Conservation (phyloP, 116 monocot species). For the Papilionanthe hybrid region DNA sequence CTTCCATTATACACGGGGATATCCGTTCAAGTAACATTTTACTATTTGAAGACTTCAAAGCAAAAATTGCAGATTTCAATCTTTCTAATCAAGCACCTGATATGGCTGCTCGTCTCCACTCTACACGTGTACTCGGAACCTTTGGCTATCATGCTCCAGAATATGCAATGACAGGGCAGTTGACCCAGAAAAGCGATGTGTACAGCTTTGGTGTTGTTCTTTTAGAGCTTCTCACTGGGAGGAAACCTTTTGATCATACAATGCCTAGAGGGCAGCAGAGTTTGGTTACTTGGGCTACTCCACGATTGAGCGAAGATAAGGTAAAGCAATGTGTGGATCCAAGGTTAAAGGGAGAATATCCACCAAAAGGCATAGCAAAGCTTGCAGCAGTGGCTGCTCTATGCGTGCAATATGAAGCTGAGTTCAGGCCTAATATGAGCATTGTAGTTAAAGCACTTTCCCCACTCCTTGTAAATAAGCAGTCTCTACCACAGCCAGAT, state of each 20-base stretch:
- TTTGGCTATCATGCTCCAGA: slow-evolving; percentile 98
- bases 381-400: slow-evolving; percentile 57
- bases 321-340: slow-evolving; percentile 98
- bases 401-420: slow-evolving; percentile 47
- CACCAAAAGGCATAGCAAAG: slow-evolving; percentile 95
- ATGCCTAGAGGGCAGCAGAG: slow-evolving; percentile 98
- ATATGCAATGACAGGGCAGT: slow-evolving; percentile 95
- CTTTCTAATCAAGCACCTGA: slow-evolving; percentile 95
- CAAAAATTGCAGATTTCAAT: slow-evolving; percentile 97
- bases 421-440: slow-evolving; percentile 57
- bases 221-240: slow-evolving; percentile 87
- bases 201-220: slow-evolving; percentile 98
- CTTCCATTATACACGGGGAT: slow-evolving; percentile 78
- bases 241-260: slow-evolving; percentile 95
- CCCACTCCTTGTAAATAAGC: slow-evolving; percentile 8
- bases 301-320: slow-evolving; percentile 86
- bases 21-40: slow-evolving; percentile 92
- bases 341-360: slow-evolving; percentile 85
- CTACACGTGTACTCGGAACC: slow-evolving; percentile 92
- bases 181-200: slow-evolving; percentile 94
- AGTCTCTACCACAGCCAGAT: not conserved
- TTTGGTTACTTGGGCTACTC: slow-evolving; percentile 96
- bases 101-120: slow-evolving; percentile 97
- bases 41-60: slow-evolving; percentile 85
- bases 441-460: slow-evolving; percentile 48